Evolutionary conservation across 805 yeast species (phyloP), one percentile per base, ranked within the genome.

Genomic region (Starmerella apis): DNA sequence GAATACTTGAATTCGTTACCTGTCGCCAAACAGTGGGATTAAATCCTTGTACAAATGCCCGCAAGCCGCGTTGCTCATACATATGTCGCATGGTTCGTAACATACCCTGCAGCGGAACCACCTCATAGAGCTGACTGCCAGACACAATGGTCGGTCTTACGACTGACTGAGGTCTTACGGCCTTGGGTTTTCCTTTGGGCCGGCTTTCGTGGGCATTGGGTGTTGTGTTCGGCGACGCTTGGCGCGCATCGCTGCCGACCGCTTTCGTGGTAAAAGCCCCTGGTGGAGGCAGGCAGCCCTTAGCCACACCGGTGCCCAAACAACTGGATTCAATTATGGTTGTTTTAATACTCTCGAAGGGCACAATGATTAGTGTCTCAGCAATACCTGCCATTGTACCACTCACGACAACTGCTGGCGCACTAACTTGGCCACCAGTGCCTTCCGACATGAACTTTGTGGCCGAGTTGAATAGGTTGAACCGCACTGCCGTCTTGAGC

Each of bases 21-120:
- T 90, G 97, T 57, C 97, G 76, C 9, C 80, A 65, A 19, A 86
- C 67, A 0, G 98, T 90, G n/a, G 94, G 83, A 51, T 76, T 66
- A 13, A 88, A 74, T 20, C 96, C 97, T 58, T 85, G 88, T 23
- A 80, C 72, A 59, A 86, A 86, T 1, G 95, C 94, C 33, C 77
- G 65, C 1, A 81, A 49, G 0, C 97, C 96, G 53, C 86, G 78
- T 7, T 82, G 71, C 41, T 65, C 62, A 61, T 83, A 83, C 62
- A 88, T 85, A 60, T 84, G 88, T 16, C 56, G 41, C 43, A 57
- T 57, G 27, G 66, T 63, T 13, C 58, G 56, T 20, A 53, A n/a
- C 42, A 48, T 41, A 4, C 48, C 51, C 24, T 44, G 54, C 25
- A 50, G 50, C 35, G 47, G 49, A 13, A 22, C 19, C 3, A 51